Evolutionary conservation across 768 basidiomycete genomes (phyloP).

Genomic region (Agrocybe chaxingu): DNA sequence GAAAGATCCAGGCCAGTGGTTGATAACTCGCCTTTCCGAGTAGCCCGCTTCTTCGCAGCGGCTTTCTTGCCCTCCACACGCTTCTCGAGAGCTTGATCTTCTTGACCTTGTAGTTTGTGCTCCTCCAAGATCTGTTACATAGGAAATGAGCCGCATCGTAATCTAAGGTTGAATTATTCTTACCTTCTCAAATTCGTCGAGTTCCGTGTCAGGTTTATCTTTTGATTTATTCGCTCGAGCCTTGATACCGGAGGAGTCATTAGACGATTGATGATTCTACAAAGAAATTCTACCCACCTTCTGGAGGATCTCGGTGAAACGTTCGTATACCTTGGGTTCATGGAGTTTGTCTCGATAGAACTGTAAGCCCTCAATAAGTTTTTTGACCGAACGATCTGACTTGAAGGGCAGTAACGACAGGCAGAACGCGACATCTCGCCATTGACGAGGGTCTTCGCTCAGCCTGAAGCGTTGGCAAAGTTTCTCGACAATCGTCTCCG

Average conservation of each 20-base stretch:
- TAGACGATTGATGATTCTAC: background rate
- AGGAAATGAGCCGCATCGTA: background rate
- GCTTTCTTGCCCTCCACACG: slow-evolving; percentile 83
- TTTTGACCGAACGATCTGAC: slow-evolving; percentile 94
- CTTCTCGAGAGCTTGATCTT: slow-evolving; percentile 88
- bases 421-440: slow-evolving; percentile 97
- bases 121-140: slow-evolving; percentile 73
- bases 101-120: slow-evolving; percentile 79
- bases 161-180: slow-evolving; percentile 2
- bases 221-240: slow-evolving; percentile 89
- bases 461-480: slow-evolving; percentile 94
- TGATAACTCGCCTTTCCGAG: slow-evolving; percentile 36
- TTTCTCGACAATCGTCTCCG: slow-evolving; percentile 95
- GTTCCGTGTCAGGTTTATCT: slow-evolving; percentile 88
- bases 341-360: slow-evolving; percentile 97
- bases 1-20: background rate
- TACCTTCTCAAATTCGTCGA: slow-evolving; percentile 93
- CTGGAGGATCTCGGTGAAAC: slow-evolving; percentile 86
- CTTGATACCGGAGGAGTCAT: slow-evolving; percentile 27
- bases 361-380: slow-evolving; percentile 87
- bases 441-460: slow-evolving; percentile 86
- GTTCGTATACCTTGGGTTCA: slow-evolving; percentile 74
- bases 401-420: slow-evolving; percentile 94
- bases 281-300: slow-evolving; percentile 53
- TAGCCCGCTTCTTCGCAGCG: slow-evolving; percentile 69